Conservation (phyloP, 2,329 filamentous ascomycete species). For the Penicillium sp. region DNA sequence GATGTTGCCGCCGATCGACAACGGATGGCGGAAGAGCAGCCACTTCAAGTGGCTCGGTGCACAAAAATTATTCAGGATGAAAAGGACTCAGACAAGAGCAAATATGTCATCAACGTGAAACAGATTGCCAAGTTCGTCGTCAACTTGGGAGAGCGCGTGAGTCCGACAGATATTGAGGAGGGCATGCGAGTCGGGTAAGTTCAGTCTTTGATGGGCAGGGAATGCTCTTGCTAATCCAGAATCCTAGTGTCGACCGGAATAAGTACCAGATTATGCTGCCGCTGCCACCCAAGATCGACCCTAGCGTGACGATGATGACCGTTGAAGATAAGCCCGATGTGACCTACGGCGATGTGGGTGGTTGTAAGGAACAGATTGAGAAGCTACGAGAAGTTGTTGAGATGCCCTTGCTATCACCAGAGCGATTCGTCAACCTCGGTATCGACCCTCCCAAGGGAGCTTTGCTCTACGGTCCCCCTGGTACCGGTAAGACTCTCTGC, state of each 20-base stretch:
- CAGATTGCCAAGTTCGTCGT: conserved; percentile 99
- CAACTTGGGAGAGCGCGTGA: conserved; percentile 93
- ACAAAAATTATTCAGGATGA: conserved; percentile 99
- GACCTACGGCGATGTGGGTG: conserved; percentile 97
- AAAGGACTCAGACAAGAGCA: conserved; percentile 94
- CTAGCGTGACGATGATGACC: conserved; percentile 99
- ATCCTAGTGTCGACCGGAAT: conserved; percentile 77
- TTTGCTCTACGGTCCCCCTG: conserved; percentile 90
- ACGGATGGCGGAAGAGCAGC: conserved; percentile 98
- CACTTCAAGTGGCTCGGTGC: conserved; percentile 93
- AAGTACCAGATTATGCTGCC: conserved; percentile 99
- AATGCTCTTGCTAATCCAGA: conserved; percentile 4
- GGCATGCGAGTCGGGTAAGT: conserved; percentile 89
- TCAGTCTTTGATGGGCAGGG: not conserved
- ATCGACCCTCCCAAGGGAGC: conserved; percentile 98
- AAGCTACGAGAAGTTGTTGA: conserved; percentile 98
- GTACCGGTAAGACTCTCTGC: conserved; percentile 98
- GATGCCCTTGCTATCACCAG: conserved; percentile 93
- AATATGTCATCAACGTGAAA: conserved; percentile 99
- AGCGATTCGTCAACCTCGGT: conserved; percentile 96
- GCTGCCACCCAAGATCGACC: conserved; percentile 96
- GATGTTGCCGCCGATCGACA: conserved; percentile 96
- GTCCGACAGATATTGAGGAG: conserved; percentile 97
- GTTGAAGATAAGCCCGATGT: conserved; percentile 99
- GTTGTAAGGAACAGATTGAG: conserved; percentile 99